Evolutionary conservation across 1,284 basidiomycete species (phyloP).

Genomic region (Puccinia hordei): DNA sequence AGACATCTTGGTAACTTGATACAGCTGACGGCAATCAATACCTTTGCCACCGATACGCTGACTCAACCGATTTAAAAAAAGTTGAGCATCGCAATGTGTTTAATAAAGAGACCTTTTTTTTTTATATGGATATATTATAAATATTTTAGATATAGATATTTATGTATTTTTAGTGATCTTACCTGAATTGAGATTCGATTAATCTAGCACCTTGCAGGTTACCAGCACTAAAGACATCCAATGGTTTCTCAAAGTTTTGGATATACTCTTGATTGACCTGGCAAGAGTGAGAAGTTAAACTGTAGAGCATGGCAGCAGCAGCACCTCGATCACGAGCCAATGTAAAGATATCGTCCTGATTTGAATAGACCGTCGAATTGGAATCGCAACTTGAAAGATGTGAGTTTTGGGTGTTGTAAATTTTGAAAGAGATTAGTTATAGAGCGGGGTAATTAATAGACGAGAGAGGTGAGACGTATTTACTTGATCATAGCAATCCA

Average conservation of each 20-base stretch:
- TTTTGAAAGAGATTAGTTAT: too few species aligned
- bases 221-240: constrained; percentile 39
- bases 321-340: constrained; percentile 75
- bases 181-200: constrained; percentile 71
- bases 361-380: constrained; percentile 35
- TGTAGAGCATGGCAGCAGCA: constrained; percentile 66
- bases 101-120: too few species aligned
- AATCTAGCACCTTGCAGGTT: constrained; percentile 63
- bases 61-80: too few species aligned
- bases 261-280: constrained; percentile 27
- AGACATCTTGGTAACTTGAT: too few species aligned
- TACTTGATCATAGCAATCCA: constrained; percentile 86
- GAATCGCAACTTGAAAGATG: constrained; percentile 32
- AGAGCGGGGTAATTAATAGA: not conserved
- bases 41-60: constrained; percentile 66
- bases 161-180: too few species aligned
- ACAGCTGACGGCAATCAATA: too few species aligned
- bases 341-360: constrained; percentile 71
- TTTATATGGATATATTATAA: too few species aligned
- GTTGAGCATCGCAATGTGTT: too few species aligned
- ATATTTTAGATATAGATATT: too few species aligned
- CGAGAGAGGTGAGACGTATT: constrained; percentile 63
- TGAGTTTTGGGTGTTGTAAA: not conserved
- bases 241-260: constrained; percentile 22
- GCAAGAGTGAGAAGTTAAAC: constrained; percentile 60